Evolutionary conservation across 257 asterid species (phyloP).

Genomic region (Jasminum sambac): DNA sequence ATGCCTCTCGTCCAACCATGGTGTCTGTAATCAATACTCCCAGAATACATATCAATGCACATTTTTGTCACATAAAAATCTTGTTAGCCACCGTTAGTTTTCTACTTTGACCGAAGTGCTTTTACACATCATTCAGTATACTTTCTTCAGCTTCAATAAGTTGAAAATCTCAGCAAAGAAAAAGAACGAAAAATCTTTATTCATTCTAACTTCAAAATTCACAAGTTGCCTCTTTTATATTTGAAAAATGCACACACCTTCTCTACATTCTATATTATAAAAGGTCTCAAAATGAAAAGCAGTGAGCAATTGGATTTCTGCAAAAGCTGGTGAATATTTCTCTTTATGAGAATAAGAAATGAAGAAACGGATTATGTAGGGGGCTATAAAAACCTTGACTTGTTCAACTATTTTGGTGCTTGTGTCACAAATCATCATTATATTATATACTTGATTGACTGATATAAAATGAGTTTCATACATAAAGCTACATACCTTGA

Average conservation of each 20-base stretch:
- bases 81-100: neutral
- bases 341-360: constrained; percentile 4
- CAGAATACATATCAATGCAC: neutral
- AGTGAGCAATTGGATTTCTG: constrained; percentile 5
- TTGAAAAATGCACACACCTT: neutral
- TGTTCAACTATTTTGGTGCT: neutral
- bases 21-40: constrained; percentile 53
- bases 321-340: constrained; percentile 4
- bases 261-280: neutral
- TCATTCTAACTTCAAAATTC: neutral
- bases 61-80: neutral
- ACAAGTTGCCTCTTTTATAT: neutral
- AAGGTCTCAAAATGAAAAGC: constrained; percentile 1
- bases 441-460: neutral
- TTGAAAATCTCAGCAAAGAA: neutral
- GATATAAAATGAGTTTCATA: neutral
- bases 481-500: constrained; percentile 53
- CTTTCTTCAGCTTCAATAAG: constrained; percentile 4
- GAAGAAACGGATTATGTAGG: neutral
- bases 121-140: neutral
- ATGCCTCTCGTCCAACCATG: constrained; percentile 87
- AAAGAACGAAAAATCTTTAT: neutral
- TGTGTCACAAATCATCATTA: neutral
- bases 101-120: neutral
- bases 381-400: neutral